Evolutionary conservation across 352 stramenopile genomes (phyloP).

Genomic region (Elongisporangium undulatum): DNA sequence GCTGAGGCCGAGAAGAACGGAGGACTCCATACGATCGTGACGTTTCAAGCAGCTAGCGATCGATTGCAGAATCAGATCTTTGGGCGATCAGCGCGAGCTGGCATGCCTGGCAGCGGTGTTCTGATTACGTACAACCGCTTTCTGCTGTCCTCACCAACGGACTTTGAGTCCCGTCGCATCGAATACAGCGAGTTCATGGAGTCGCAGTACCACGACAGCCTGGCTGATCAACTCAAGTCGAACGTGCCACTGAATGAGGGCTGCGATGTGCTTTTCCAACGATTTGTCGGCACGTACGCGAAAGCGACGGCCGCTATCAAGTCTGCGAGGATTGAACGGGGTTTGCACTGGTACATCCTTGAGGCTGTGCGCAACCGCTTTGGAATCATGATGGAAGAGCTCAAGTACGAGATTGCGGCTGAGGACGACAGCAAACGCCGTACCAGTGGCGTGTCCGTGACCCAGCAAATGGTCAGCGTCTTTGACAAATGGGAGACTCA

Average conservation of each 20-base stretch:
- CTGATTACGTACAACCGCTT: background rate
- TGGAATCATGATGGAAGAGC: conserved; percentile 2
- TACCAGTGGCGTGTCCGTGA: background rate
- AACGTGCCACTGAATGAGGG: conserved; percentile 3
- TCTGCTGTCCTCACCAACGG: background rate
- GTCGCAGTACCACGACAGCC: background rate
- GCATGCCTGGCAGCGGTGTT: background rate
- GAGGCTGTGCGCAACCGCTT: background rate
- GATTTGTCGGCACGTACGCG: background rate
- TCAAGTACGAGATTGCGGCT: background rate
- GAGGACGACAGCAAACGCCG: background rate
- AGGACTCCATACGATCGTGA: conserved; percentile 1
- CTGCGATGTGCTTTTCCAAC: background rate
- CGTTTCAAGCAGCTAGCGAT: conserved; percentile 1
- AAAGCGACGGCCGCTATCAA: background rate
- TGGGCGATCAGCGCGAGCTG: background rate
- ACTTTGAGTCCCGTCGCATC: background rate
- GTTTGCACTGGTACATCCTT: background rate
- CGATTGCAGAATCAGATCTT: background rate
- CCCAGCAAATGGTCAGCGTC: background rate
- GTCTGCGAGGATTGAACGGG: background rate
- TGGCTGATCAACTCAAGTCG: conserved; percentile 3
- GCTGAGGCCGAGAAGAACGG: background rate
- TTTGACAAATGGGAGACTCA: too few species aligned
- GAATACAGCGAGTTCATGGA: background rate